These are phyloP conservation scores for Colletotrichum agaves DNA, from an alignment of 2,329 filamentous ascomycete genomes.

Conservation along the genomic window DNA sequence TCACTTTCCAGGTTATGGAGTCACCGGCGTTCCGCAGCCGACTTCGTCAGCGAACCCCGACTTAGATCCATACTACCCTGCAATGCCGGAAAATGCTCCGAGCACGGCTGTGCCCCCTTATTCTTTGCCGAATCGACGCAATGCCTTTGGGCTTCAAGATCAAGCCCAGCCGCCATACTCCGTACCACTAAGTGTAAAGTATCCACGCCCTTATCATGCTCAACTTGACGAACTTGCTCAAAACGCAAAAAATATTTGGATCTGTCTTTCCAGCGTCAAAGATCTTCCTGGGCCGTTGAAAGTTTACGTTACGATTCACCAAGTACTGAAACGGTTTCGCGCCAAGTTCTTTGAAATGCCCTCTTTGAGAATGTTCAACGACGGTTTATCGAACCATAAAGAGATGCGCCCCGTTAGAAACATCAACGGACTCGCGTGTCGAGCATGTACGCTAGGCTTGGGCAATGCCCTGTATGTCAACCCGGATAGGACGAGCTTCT, in stretches of 20 bases:
- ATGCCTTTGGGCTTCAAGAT: not conserved
- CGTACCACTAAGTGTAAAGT: not conserved
- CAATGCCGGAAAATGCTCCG: not conserved
- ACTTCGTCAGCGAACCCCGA: constrained; percentile 46
- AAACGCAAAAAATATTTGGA: constrained; percentile 72
- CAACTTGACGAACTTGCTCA: constrained; percentile 64
- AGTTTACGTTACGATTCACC: constrained; percentile 72
- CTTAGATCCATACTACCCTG: not conserved
- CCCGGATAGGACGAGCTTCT: constrained; percentile 54
- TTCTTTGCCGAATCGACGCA: not conserved
- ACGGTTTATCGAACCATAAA: constrained; percentile 65
- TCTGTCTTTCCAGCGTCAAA: constrained; percentile 66
- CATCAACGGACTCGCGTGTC: constrained; percentile 65
- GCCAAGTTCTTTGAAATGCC: constrained; percentile 67
- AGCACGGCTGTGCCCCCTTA: not conserved
- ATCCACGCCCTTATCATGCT: constrained; percentile 45
- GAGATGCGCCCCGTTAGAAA: constrained; percentile 67
- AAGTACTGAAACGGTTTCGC: constrained; percentile 68
- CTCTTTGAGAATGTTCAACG: constrained; percentile 68
- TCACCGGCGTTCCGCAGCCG: not conserved
- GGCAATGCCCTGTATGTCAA: constrained; percentile 48
- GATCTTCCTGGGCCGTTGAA: constrained; percentile 71
- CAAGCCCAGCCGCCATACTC: not conserved
- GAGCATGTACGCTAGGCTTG: constrained; percentile 53
- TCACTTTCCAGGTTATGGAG: not conserved